phyloP scores from a whole-genome alignment of 352 stramenopile species.

The Globisporangium lucens region DNA sequence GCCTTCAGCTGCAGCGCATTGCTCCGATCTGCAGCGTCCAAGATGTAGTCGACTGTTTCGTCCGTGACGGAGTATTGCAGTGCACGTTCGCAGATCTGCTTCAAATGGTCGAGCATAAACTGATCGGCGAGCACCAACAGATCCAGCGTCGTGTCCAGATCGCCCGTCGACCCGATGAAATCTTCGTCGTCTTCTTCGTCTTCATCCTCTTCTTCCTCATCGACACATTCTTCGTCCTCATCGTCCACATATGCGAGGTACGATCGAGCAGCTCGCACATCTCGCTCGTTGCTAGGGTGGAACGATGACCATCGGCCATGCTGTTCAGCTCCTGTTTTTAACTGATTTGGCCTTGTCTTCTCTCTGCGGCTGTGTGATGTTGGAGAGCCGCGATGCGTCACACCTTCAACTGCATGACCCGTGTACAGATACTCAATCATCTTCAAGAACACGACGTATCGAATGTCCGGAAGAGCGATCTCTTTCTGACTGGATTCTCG shows the following conservation, averaged over 20 bases:
- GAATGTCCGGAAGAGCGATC: conserved; percentile 90
- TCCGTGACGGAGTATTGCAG: conserved; percentile 79
- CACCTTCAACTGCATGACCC: conserved; percentile 36
- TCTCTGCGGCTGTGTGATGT: background rate
- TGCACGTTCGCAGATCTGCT: conserved; percentile 91
- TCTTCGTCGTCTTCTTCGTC: conserved; percentile 10
- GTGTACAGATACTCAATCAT: conserved; percentile 97
- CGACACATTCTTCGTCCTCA: conserved; percentile 7
- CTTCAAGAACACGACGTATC: conserved; percentile 87
- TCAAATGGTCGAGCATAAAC: conserved; percentile 97
- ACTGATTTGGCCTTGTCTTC: background rate
- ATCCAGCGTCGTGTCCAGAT: conserved; percentile 79
- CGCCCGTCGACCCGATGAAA: conserved; percentile 26
- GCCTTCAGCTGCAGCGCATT: conserved; percentile 90
- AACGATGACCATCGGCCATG: conserved; percentile 25
- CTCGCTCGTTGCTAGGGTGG: conserved; percentile 14
- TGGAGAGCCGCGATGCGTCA: background rate
- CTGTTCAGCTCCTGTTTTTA: background rate
- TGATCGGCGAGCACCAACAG: conserved; percentile 92
- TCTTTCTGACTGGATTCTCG: conserved; percentile 74
- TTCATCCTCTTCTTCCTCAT: background rate
- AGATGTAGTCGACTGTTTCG: conserved; percentile 86
- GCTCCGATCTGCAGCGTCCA: conserved; percentile 86
- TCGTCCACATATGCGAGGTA: conserved; percentile 19
- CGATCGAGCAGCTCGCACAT: conserved; percentile 11